phyloP scores from a whole-genome alignment of 1,139 yeast genomes.

The Blastobotrys arbuscula region DNA sequence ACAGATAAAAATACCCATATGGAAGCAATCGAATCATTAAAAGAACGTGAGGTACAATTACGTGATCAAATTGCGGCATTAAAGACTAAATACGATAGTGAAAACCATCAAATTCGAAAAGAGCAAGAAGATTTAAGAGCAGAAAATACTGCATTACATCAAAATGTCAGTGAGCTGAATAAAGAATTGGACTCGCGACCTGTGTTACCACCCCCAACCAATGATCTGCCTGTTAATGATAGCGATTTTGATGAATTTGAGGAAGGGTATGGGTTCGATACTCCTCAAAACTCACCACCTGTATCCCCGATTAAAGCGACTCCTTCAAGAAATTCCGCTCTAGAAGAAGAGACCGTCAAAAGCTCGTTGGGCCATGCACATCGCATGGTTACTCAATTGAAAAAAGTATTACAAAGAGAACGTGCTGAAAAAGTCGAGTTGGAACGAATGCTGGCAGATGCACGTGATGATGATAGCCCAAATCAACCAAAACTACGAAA shows the following conservation, averaged over 20 bases:
- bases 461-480: slow-evolving; percentile 24
- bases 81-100: slow-evolving; percentile 23
- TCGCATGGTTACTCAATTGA: slow-evolving; percentile 33
- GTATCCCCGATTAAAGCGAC: slow-evolving; percentile 41
- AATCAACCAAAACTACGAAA: slow-evolving; percentile 11
- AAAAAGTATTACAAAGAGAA: slow-evolving; percentile 31
- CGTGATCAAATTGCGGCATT: slow-evolving; percentile 26
- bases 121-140: slow-evolving; percentile 23
- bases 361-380: slow-evolving; percentile 65
- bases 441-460: slow-evolving; percentile 26
- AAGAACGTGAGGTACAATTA: slow-evolving; percentile 28
- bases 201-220: slow-evolving; percentile 3
- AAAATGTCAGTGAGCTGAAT: slow-evolving; percentile 13
- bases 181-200: slow-evolving; percentile 19
- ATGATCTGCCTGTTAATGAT: slow-evolving; percentile 3
- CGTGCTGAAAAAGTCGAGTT: slow-evolving; percentile 35
- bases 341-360: slow-evolving; percentile 63
- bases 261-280: slow-evolving; percentile 27
- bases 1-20: slow-evolving; percentile 28
- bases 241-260: slow-evolving; percentile 22
- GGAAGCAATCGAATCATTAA: slow-evolving; percentile 31
- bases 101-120: slow-evolving; percentile 15
- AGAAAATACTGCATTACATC: slow-evolving; percentile 25
- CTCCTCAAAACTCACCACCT: slow-evolving; percentile 36
- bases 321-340: slow-evolving; percentile 46